Conservation (phyloP, 2,329 filamentous ascomycete genomes). For the Hypocrella siamensis region DNA sequence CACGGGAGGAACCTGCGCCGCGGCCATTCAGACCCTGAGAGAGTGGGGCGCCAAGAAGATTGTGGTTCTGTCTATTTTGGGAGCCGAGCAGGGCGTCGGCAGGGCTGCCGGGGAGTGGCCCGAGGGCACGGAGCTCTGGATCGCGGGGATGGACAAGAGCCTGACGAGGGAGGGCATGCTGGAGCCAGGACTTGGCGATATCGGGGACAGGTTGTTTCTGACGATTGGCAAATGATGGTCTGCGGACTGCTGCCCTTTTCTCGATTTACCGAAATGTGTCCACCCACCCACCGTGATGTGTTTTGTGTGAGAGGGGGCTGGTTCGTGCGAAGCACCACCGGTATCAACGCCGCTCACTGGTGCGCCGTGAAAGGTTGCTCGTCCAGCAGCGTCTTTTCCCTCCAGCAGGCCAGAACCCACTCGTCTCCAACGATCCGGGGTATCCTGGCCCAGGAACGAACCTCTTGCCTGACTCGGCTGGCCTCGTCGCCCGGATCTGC, state of each 20-base stretch:
- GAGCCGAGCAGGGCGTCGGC: slow-evolving; percentile 52
- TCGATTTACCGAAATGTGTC: not conserved
- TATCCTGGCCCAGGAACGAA: slow-evolving; percentile 31
- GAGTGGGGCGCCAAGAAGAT: slow-evolving; percentile 87
- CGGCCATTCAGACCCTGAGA: slow-evolving; percentile 73
- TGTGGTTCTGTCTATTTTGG: slow-evolving; percentile 61
- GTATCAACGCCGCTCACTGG: too few species aligned
- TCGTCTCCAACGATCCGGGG: slow-evolving; percentile 52
- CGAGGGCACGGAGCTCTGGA: slow-evolving; percentile 63
- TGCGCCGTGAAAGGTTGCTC: slow-evolving; percentile 65
- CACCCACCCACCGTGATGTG: too few species aligned
- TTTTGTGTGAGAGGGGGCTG: too few species aligned
- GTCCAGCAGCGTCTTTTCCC: slow-evolving; percentile 60
- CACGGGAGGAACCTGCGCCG: slow-evolving; percentile 77
- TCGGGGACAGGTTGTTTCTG: slow-evolving; percentile 79
- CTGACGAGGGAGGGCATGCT: slow-evolving; percentile 77
- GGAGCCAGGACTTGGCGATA: slow-evolving; percentile 75
- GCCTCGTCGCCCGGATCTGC: slow-evolving; percentile 20
- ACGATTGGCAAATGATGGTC: slow-evolving; percentile 28
- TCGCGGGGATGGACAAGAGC: slow-evolving; percentile 62
- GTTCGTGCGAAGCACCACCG: too few species aligned
- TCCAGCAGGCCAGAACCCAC: slow-evolving; percentile 76
- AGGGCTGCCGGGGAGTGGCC: slow-evolving; percentile 65
- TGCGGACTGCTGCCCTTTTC: not conserved
- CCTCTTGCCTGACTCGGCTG: slow-evolving; percentile 23